A percentile compares a stretch with the other conserved stretches of the same genome.
Conservation (phyloP, 129 eudicot species). For the Chrysanthemum makinoi region DNA sequence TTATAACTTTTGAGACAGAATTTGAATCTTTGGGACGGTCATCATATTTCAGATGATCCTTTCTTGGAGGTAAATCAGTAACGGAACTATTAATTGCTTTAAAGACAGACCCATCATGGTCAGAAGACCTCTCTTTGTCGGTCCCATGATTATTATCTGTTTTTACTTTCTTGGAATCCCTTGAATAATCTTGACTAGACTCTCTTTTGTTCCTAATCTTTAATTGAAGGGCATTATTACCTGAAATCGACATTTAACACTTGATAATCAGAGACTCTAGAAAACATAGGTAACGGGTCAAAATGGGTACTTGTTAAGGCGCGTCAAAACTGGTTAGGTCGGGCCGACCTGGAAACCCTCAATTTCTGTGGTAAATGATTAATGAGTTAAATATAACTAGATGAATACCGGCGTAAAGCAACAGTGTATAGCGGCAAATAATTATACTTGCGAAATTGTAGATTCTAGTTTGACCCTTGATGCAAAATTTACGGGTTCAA, state of each 20-base stretch:
- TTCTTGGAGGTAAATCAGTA: slow-evolving; percentile 40
- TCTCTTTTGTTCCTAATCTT: slow-evolving; percentile 64
- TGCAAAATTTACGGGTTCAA: too few relatives aligned
- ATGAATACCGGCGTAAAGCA: too few relatives aligned
- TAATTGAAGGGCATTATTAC: slow-evolving; percentile 39
- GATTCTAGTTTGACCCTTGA: too few relatives aligned
- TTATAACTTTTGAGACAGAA: slow-evolving; percentile 26
- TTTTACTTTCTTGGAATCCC: slow-evolving; percentile 68
- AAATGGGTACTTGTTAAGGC: not conserved
- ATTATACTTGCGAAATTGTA: too few relatives aligned
- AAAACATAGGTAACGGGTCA: not conserved
- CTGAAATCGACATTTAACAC: slow-evolving; percentile 35
- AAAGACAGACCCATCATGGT: slow-evolving; percentile 39
- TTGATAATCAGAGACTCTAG: slow-evolving; percentile 17
- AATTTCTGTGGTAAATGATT: not conserved
- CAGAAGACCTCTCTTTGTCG: slow-evolving; percentile 47
- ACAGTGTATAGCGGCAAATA: too few relatives aligned
- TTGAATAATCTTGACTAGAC: slow-evolving; percentile 52
- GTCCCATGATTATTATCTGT: slow-evolving; percentile 28
- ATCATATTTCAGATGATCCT: slow-evolving; percentile 30
- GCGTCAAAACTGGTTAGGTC: not conserved
- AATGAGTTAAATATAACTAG: not conserved
- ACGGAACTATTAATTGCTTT: slow-evolving; percentile 41
- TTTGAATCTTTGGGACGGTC: slow-evolving; percentile 39
- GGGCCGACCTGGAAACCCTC: too few relatives aligned